Conservation (phyloP, 192 early-diverging fungal genomes). For the Coemansia sp. region DNA sequence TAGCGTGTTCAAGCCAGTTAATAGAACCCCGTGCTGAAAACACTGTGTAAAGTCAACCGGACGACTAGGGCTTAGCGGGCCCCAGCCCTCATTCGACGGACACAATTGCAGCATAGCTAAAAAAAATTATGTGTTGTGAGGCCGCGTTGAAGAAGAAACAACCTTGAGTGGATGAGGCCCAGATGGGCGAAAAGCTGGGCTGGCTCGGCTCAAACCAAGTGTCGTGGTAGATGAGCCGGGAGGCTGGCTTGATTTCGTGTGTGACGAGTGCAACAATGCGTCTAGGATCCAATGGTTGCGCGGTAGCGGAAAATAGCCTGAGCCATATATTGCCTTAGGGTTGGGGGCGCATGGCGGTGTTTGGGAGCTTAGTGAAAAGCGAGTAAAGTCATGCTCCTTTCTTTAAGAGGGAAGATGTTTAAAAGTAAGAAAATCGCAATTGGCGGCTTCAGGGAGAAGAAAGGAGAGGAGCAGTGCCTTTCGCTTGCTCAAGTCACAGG, state of each 20-base stretch:
- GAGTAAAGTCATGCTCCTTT: background rate
- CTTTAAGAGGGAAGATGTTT: background rate
- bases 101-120: conserved; percentile 6
- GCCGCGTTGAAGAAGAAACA: background rate
- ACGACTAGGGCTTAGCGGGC: conserved; percentile 45
- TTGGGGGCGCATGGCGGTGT: too few relatives aligned
- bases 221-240: background rate
- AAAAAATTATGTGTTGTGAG: background rate
- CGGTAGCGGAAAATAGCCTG: too few relatives aligned
- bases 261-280: too few relatives aligned
- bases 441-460: background rate
- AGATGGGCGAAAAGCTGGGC: background rate
- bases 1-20: conserved; percentile 13
- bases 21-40: conserved; percentile 40
- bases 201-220: background rate
- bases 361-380: too few relatives aligned
- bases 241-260: background rate
- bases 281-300: too few relatives aligned
- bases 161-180: background rate
- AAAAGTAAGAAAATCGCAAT: background rate
- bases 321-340: too few relatives aligned
- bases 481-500: background rate
- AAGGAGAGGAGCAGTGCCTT: background rate
- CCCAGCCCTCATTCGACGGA: conserved; percentile 50
- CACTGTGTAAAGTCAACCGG: conserved; percentile 48